Conservation (phyloP, 208 protist species). For the Vickermania ingenoplastis region DNA sequence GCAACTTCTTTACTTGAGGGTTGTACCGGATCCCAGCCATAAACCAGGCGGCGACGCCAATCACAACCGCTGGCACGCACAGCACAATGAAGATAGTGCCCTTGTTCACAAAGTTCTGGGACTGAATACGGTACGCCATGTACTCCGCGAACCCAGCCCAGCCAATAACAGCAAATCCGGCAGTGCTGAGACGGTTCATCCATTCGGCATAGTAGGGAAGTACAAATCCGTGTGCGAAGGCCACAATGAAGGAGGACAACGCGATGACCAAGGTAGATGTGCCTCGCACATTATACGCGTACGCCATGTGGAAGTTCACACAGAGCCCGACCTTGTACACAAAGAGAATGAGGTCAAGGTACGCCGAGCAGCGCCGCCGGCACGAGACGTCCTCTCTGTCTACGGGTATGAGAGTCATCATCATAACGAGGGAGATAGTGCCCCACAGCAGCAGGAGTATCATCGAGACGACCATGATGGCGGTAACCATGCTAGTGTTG, state of each 20-base stretch:
- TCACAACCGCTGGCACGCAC: neutral
- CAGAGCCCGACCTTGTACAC: conserved; percentile 13
- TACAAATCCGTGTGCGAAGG: conserved; percentile 7
- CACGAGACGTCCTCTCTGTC: conserved; percentile 2
- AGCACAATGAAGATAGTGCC: conserved; percentile 7
- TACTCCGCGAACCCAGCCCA: conserved; percentile 7
- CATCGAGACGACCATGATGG: conserved; percentile 7
- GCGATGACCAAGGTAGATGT: conserved; percentile 4
- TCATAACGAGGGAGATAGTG: neutral
- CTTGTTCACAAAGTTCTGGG: conserved; percentile 1
- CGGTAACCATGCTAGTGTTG: neutral
- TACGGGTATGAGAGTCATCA: neutral
- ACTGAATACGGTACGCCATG: conserved; percentile 1
- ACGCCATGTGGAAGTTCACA: conserved; percentile 4
- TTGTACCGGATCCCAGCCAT: conserved; percentile 5
- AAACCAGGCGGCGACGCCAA: conserved; percentile 7
- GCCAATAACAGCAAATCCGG: conserved; percentile 3
- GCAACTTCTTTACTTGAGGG: conserved; percentile 8
- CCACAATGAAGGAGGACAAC: conserved; percentile 3
- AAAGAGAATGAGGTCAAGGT: conserved; percentile 3
- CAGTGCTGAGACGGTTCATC: conserved; percentile 8
- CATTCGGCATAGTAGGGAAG: conserved; percentile 11
- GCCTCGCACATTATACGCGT: conserved; percentile 2
- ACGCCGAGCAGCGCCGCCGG: conserved; percentile 1
- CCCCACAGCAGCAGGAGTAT: conserved; percentile 3